Evolutionary conservation across 805 yeast genomes (phyloP).

Genomic region (Scheffersomyces coipomensis): DNA sequence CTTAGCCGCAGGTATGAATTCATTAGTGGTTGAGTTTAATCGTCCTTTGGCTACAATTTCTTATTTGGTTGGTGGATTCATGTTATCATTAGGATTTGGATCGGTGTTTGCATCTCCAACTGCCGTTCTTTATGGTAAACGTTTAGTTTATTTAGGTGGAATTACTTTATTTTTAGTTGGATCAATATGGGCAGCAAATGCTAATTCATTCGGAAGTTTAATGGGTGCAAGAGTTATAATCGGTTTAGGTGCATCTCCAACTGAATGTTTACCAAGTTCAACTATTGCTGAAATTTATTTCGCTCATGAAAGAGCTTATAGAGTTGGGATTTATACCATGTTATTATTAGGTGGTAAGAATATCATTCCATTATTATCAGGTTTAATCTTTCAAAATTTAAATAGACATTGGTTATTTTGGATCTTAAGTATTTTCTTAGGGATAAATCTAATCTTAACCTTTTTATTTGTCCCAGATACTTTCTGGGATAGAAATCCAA

Average conservation of each 20-base stretch:
- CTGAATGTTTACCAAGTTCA: conserved; percentile 59
- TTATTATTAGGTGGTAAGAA: conserved; percentile 62
- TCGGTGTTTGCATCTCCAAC: conserved; percentile 57
- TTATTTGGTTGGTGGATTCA: conserved; percentile 56
- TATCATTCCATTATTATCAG: conserved; percentile 54
- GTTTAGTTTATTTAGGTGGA: conserved; percentile 52
- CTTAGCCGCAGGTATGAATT: conserved; percentile 54
- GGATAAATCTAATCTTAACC: conserved; percentile 41
- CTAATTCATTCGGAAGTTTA: conserved; percentile 47
- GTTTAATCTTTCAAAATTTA: conserved; percentile 46
- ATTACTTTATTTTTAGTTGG: conserved; percentile 50
- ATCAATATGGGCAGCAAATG: conserved; percentile 52
- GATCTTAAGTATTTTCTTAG: conserved; percentile 54
- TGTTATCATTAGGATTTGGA: conserved; percentile 60
- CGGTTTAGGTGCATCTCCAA: conserved; percentile 62
- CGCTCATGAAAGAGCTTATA: conserved; percentile 60
- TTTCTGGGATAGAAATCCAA: conserved; percentile 58
- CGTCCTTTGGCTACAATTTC: conserved; percentile 42
- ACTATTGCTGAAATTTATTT: conserved; percentile 62
- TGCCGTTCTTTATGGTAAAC: conserved; percentile 56
- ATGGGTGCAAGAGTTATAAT: conserved; percentile 57
- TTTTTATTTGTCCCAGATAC: conserved; percentile 63
- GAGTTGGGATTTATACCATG: conserved; percentile 57
- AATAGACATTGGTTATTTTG: conserved; percentile 63
- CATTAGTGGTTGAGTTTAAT: conserved; percentile 41